These are phyloP conservation scores for Cladophialophora carrionii DNA, from an alignment of 2,329 filamentous ascomycete genomes.

Conservation along the genomic window DNA sequence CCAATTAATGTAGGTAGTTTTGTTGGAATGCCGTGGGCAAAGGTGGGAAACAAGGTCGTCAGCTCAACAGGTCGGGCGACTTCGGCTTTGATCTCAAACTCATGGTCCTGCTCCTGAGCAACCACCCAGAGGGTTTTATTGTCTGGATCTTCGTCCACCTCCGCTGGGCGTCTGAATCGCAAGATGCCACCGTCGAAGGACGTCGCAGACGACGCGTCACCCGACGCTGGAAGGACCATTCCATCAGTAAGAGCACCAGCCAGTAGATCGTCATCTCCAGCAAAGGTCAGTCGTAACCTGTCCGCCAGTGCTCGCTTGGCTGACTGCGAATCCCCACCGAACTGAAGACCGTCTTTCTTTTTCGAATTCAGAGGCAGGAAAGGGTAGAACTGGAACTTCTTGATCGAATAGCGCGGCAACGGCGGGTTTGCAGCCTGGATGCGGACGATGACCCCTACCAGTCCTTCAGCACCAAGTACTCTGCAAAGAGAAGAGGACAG, in stretches of 20 bases:
- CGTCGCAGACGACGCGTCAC: constrained; percentile 57
- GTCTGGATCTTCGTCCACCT: constrained; percentile 44
- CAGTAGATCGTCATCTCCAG: constrained; percentile 65
- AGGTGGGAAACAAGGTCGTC: constrained; percentile 46
- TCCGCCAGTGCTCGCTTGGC: constrained; percentile 74
- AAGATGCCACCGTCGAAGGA: constrained; percentile 84
- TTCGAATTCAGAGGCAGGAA: constrained; percentile 66
- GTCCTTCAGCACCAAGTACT: constrained; percentile 69
- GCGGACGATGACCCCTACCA: constrained; percentile 85
- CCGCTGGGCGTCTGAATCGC: constrained; percentile 59
- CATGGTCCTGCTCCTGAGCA: constrained; percentile 72
- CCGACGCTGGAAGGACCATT: constrained; percentile 69
- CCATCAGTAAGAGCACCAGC: constrained; percentile 88
- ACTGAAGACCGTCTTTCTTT: constrained; percentile 70
- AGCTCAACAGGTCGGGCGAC: constrained; percentile 65
- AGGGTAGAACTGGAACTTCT: constrained; percentile 76
- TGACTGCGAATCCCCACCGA: constrained; percentile 83
- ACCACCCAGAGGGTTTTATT: constrained; percentile 65
- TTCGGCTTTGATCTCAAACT: constrained; percentile 75
- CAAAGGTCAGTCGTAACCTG: constrained; percentile 67
- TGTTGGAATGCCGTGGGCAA: constrained; percentile 60
- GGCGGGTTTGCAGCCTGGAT: constrained; percentile 79
- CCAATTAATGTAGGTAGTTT: constrained; percentile 71
- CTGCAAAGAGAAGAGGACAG: constrained; percentile 77
- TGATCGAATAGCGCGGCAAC: constrained; percentile 67